A percentile compares a stretch with the other conserved stretches of the same genome.
Conservation (phyloP, 179 eudicot species). For the Amaranthus tricolor region DNA sequence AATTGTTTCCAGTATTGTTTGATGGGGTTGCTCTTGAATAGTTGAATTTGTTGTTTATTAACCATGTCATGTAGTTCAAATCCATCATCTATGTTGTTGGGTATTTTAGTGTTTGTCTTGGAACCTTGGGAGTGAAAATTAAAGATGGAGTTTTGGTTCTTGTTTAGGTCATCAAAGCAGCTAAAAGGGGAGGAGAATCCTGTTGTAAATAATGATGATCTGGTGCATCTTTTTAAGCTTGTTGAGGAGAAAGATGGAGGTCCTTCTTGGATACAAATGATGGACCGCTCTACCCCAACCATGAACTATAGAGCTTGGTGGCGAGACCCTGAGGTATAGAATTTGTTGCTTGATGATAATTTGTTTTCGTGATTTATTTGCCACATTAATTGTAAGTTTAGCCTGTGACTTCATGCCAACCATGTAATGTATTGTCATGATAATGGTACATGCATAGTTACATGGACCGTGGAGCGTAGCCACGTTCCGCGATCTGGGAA, state of each 20-base stretch:
- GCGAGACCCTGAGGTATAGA: constrained; percentile 65
- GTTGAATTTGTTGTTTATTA: not conserved
- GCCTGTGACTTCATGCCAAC: not conserved
- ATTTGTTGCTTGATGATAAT: not conserved
- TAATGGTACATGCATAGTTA: too few species aligned
- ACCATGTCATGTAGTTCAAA: not conserved
- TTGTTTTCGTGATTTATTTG: too few species aligned
- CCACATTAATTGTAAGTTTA: too few species aligned
- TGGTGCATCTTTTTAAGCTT: constrained; percentile 58
- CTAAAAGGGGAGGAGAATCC: constrained; percentile 37
- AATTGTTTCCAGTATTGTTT: not conserved
- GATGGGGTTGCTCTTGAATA: not conserved
- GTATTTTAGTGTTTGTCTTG: not conserved
- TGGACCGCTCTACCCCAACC: constrained; percentile 66
- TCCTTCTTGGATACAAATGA: constrained; percentile 77
- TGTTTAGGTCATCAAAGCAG: constrained; percentile 42
- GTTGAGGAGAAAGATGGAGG: constrained; percentile 86
- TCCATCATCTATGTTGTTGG: constrained; percentile 12
- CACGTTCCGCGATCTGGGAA: too few species aligned
- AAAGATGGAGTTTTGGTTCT: constrained; percentile 18
- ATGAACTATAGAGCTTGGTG: constrained; percentile 94
- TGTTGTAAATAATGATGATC: constrained; percentile 51
- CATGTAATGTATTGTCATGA: too few species aligned
- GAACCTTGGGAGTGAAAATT: not conserved
- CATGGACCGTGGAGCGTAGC: too few species aligned